phyloP scores from a whole-genome alignment of 805 yeast species.

The Priceomyces medius region DNA sequence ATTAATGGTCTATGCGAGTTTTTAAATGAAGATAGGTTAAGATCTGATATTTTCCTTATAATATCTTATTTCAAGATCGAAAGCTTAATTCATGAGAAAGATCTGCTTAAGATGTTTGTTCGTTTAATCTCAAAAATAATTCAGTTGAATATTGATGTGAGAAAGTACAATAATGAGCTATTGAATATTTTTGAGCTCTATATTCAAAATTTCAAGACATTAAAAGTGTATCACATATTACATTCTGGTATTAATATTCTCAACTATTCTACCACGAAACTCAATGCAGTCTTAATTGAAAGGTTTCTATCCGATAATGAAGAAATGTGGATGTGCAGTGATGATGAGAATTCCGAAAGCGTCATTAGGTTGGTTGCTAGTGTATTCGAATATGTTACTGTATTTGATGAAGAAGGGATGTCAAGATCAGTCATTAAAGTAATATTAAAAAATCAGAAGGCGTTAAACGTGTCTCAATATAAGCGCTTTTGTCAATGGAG shows the following conservation, averaged over 20 bases:
- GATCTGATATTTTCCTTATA: slow-evolving; percentile 24
- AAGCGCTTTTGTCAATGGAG: slow-evolving; percentile 22
- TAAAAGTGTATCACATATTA: slow-evolving; percentile 5
- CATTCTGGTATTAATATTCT: slow-evolving; percentile 1
- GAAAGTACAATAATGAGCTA: background rate
- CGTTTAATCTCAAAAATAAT: slow-evolving; percentile 4
- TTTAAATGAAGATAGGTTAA: slow-evolving; percentile 14
- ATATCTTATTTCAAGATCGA: slow-evolving; percentile 15
- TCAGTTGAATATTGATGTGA: background rate
- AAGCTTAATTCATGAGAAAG: slow-evolving; percentile 3
- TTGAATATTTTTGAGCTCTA: slow-evolving; percentile 3
- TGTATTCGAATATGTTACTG: slow-evolving; percentile 3
- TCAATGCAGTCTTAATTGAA: slow-evolving; percentile 11
- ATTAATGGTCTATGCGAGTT: slow-evolving; percentile 18
- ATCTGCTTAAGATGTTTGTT: slow-evolving; percentile 10
- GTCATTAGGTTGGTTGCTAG: slow-evolving; percentile 5
- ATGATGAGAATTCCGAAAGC: background rate
- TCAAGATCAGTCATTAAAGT: slow-evolving; percentile 7
- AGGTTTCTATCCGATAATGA: slow-evolving; percentile 10
- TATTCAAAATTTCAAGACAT: background rate
- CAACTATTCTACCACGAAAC: background rate
- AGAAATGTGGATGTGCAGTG: slow-evolving; percentile 7
- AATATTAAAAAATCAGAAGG: slow-evolving; percentile 2
- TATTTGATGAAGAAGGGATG: slow-evolving; percentile 7
- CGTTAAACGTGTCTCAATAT: slow-evolving; percentile 5